phyloP scores from a whole-genome alignment of 805 yeast species.

The Kuraishia hungarica region DNA sequence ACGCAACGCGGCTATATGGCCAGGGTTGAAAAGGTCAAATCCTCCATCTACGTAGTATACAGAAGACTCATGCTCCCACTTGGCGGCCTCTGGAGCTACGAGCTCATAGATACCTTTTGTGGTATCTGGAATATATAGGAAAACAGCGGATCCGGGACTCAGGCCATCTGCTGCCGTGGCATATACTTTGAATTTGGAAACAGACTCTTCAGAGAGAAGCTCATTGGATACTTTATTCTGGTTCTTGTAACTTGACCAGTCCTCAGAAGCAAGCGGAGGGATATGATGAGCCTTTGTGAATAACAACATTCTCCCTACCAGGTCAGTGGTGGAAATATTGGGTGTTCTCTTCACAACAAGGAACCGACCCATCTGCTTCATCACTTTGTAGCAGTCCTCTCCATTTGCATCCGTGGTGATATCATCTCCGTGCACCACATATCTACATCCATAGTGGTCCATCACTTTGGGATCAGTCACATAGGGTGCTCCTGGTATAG shows the following conservation, averaged over 20 bases:
- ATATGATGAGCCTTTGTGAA: slow-evolving; percentile 53
- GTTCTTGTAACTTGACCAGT: slow-evolving; percentile 9
- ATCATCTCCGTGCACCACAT: slow-evolving; percentile 98
- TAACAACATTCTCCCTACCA: slow-evolving; percentile 80
- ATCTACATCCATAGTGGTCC: slow-evolving; percentile 68
- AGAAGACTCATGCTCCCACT: slow-evolving; percentile 10
- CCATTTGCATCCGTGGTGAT: slow-evolving; percentile 96
- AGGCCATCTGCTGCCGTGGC: slow-evolving; percentile 59
- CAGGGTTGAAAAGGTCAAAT: slow-evolving; percentile 90
- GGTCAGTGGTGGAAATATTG: slow-evolving; percentile 89
- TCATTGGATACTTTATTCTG: slow-evolving; percentile 3
- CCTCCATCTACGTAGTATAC: slow-evolving; percentile 67
- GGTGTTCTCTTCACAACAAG: slow-evolving; percentile 91
- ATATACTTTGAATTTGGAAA: slow-evolving; percentile 40
- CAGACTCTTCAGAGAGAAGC: slow-evolving; percentile 24
- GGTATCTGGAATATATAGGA: slow-evolving; percentile 25
- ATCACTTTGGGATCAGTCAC: slow-evolving; percentile 81
- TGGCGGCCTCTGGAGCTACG: slow-evolving; percentile 24
- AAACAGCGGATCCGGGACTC: slow-evolving; percentile 50
- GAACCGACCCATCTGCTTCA: slow-evolving; percentile 80
- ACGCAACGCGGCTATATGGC: slow-evolving; percentile 72
- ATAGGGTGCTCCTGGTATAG: slow-evolving; percentile 79
- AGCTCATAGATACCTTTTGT: slow-evolving; percentile 18
- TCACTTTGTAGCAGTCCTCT: slow-evolving; percentile 79
- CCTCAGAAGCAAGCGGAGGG: slow-evolving; percentile 19